Percentiles rank a stretch among this genome's conserved stretches.
Conservation (phyloP, 495 filamentous ascomycete genomes). For the Trichoderma erinaceum region DNA sequence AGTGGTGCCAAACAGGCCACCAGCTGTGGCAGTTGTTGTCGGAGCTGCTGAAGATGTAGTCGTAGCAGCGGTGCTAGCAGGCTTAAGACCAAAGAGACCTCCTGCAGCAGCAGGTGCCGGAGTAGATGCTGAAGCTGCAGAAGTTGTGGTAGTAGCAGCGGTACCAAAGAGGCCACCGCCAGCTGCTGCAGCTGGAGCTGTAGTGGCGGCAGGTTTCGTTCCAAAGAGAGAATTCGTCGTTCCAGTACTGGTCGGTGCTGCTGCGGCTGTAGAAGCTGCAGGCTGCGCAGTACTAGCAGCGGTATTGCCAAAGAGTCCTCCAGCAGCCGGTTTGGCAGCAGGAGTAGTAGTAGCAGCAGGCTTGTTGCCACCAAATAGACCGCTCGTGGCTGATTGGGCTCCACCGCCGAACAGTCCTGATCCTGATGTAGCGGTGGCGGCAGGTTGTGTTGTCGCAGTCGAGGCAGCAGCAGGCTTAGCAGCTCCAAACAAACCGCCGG, state of each 20-base stretch:
- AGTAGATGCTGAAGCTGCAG: constrained; percentile 2
- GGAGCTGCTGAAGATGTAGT: constrained; percentile 10
- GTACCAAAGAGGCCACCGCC: constrained; percentile 19
- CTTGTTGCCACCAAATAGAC: constrained; percentile 16
- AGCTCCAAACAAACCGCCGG: constrained; percentile 5
- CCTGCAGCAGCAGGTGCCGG: constrained; percentile 18
- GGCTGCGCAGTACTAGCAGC: neutral
- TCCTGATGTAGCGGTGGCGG: constrained; percentile 19
- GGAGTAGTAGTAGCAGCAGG: constrained; percentile 18
- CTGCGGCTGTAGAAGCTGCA: constrained; percentile 7
- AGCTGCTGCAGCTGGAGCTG: constrained; percentile 13
- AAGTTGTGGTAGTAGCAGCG: constrained; percentile 20
- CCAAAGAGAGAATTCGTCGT: constrained; percentile 16
- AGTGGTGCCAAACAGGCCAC: constrained; percentile 14
- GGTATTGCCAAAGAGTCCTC: constrained; percentile 12
- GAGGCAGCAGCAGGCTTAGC: constrained; percentile 23
- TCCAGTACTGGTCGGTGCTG: constrained; percentile 14
- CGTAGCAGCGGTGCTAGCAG: constrained; percentile 21
- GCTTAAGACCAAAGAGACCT: constrained; percentile 23
- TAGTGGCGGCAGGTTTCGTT: constrained; percentile 9
- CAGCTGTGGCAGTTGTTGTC: constrained; percentile 16
- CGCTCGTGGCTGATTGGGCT: too few species aligned
- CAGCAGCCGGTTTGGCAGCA: constrained; percentile 16
- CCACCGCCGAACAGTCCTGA: constrained; percentile 15
- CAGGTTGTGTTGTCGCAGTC: neutral